These are phyloP conservation scores for Fimicolochytrium jonesii DNA, from an alignment of 192 early-diverging fungal genomes.

Conservation along the genomic window DNA sequence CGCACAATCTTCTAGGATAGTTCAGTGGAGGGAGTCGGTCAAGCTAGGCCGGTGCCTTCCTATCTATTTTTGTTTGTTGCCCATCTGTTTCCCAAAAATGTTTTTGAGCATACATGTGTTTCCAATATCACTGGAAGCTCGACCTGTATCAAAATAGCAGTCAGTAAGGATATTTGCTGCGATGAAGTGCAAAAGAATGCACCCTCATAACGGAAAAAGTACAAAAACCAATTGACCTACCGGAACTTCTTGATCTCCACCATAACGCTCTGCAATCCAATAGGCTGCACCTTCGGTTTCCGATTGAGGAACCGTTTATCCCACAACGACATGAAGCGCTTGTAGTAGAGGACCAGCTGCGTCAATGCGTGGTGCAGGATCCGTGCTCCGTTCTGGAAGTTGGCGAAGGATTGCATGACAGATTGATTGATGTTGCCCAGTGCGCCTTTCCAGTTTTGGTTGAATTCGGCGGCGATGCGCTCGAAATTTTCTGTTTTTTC, in stretches of 20 bases:
- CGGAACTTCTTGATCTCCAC: constrained; percentile 91
- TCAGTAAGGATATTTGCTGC: too few relatives aligned
- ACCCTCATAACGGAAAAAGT: too few relatives aligned
- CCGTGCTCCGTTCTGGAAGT: constrained; percentile 91
- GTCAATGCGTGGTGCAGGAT: constrained; percentile 86
- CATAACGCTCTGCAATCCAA: constrained; percentile 90
- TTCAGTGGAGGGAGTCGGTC: too few relatives aligned
- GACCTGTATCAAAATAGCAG: not conserved
- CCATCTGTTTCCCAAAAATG: too few relatives aligned
- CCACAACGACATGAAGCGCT: constrained; percentile 74
- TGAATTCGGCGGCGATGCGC: constrained; percentile 68
- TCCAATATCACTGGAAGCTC: not conserved
- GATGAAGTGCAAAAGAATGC: too few relatives aligned
- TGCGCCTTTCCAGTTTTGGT: constrained; percentile 70
- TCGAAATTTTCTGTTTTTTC: constrained; percentile 55
- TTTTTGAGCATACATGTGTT: too few relatives aligned
- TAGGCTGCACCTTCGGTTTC: constrained; percentile 62
- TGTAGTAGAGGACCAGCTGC: constrained; percentile 90
- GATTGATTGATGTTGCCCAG: constrained; percentile 76
- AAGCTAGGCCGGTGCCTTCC: too few relatives aligned
- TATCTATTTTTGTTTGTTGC: too few relatives aligned
- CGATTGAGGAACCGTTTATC: constrained; percentile 62
- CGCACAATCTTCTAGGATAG: too few relatives aligned
- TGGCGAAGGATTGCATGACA: constrained; percentile 88
- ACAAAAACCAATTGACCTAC: not conserved